phyloP scores from a whole-genome alignment of 768 basidiomycete genomes.

The Naganishia kalamii region DNA sequence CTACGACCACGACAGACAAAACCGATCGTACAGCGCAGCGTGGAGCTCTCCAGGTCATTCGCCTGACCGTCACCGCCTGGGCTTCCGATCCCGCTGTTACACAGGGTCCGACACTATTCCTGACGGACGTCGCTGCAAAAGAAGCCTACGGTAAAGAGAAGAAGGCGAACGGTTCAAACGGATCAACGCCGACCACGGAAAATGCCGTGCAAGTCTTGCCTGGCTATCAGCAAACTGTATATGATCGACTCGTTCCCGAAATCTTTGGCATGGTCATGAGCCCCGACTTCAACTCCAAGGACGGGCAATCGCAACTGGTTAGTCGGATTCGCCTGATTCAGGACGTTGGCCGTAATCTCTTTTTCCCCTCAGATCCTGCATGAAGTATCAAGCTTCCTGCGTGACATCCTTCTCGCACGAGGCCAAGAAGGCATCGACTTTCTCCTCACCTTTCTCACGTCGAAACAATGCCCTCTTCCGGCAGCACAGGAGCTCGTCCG shows the following conservation, averaged over 20 bases:
- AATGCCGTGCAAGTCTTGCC: constrained; percentile 54
- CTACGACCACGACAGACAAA: constrained; percentile 70
- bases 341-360: neutral
- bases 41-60: constrained; percentile 70
- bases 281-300: constrained; percentile 76
- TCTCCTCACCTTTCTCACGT: constrained; percentile 76
- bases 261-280: constrained; percentile 74
- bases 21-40: constrained; percentile 66
- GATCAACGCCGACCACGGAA: constrained; percentile 31
- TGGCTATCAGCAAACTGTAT: constrained; percentile 87
- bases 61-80: constrained; percentile 47
- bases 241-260: constrained; percentile 72
- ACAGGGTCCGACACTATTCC: constrained; percentile 28
- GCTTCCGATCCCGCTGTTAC: constrained; percentile 40
- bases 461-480: constrained; percentile 77
- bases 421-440: constrained; percentile 77
- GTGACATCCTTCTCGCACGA: constrained; percentile 67
- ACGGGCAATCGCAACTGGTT: constrained; percentile 78
- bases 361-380: constrained; percentile 61
- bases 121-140: constrained; percentile 29
- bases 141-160: constrained; percentile 16
- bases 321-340: constrained; percentile 41
- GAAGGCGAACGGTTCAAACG: constrained; percentile 45
- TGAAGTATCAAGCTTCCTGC: constrained; percentile 80
- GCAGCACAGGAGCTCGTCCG: constrained; percentile 63